Base-by-base conservation (phyloP, 176 grass and related monocot genomes). In the Triticum timopheevii region DNA sequence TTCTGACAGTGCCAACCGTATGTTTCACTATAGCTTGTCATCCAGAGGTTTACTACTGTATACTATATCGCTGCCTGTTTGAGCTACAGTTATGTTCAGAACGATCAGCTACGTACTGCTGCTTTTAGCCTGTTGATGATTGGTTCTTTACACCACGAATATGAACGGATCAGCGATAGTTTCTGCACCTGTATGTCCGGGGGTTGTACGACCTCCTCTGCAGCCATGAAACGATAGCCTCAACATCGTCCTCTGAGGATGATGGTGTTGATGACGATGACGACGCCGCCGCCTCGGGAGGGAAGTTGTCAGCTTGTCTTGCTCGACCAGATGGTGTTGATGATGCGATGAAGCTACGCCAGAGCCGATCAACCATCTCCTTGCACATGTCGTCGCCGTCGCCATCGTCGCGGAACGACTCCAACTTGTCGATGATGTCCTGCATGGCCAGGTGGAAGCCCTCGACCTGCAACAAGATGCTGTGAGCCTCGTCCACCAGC, bases 211-310 rank as follows among this genome's bases (percentile, higher is more conserved):
- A 13, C 68, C 6, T 87, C 68, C 62, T 91, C 68, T 91, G 85
- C 81, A 91, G 75, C 89, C 89, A 87, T 20, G 89, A 84, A 67
- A 84, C 81, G 23, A 87, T 84, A 13, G 8, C 5, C 80, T 47
- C 25, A 49, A 87, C 80, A 79, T 91, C 85, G 15, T 89, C 10
- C 2, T 22, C 22, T 61, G 47, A 58, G 25, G 73, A 31, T 47
- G 62, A 72, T n/a, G 45, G 5, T 7, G 49, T 49, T 1, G 24
- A 80, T 52, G 73, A 23, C 6, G 42, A 44, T 4, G 70, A 71
- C 13, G 75, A 77, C 2, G 44, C 73, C 23, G 64, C 16, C 16
- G 35, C 7, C 22, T 33, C 25, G 45, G 9, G 54, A 27, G 79
- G 30, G 44, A 62, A 11, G 20, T 23, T 54, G 5, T 20, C 42